Percentiles rank a stretch among this genome's conserved stretches.
Evolutionary conservation across 1,139 yeast species (phyloP).

Genomic region (Lodderomyces oxycetoniae): DNA sequence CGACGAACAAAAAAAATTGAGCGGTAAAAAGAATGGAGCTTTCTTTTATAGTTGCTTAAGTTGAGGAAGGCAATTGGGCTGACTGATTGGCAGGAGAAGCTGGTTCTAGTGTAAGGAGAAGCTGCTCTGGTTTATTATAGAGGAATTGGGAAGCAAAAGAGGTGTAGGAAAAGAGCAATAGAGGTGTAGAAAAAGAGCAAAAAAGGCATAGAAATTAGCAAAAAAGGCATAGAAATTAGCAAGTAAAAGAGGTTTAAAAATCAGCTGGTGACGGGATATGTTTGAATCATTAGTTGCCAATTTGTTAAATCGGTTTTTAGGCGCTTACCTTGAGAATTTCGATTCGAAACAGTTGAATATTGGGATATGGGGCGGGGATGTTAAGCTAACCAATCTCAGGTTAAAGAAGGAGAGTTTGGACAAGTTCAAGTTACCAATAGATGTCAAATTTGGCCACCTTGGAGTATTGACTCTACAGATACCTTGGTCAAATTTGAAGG

Average conservation of each 20-base stretch:
- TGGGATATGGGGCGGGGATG: constrained; percentile 98
- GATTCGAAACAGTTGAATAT: constrained; percentile 92
- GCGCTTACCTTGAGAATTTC: constrained; percentile 85
- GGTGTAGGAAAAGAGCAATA: too few species aligned
- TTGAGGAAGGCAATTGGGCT: too few species aligned
- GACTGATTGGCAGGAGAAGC: too few species aligned
- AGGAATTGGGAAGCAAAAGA: too few species aligned
- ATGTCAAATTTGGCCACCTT: constrained; percentile 86
- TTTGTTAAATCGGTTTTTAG: constrained; percentile 49
- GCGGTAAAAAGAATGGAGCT: too few species aligned
- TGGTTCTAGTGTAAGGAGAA: too few species aligned
- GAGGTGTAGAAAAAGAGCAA: too few species aligned
- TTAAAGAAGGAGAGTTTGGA: constrained; percentile 83
- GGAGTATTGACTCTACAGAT: constrained; percentile 88
- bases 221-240: not conserved
- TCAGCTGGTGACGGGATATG: constrained; percentile 28
- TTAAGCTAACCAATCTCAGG: constrained; percentile 69
- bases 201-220: too few species aligned
- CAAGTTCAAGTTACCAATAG: constrained; percentile 76
- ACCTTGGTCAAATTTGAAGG: constrained; percentile 94
- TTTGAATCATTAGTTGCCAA: constrained; percentile 56
- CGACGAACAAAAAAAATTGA: too few species aligned
- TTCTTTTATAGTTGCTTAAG: too few species aligned
- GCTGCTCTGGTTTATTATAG: too few species aligned
- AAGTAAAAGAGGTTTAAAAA: not conserved